Conservation (phyloP, 2,329 filamentous ascomycete species). For the Penicillium verrucosum region DNA sequence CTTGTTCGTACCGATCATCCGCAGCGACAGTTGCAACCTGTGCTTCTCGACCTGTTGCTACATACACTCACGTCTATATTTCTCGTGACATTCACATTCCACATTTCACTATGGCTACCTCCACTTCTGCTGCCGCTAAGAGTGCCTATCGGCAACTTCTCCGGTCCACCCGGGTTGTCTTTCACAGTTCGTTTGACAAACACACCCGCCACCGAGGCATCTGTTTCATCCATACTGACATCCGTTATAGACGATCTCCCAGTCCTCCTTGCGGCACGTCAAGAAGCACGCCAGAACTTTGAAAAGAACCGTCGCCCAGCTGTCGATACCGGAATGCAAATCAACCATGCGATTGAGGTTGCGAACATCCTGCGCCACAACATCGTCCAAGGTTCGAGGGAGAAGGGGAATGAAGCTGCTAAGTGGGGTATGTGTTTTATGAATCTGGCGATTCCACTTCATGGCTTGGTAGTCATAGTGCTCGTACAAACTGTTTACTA, state of each 20-base stretch:
- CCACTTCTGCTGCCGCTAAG: constrained; percentile 57
- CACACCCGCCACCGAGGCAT: background rate
- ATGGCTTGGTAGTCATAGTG: too few relatives aligned
- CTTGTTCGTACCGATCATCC: background rate
- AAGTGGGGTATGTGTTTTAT: constrained; percentile 33
- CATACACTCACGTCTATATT: background rate
- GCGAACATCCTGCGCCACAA: constrained; percentile 77
- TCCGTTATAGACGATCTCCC: constrained; percentile 61
- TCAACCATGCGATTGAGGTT: constrained; percentile 78
- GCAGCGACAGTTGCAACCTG: background rate
- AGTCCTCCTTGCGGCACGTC: constrained; percentile 67
- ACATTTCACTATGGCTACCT: constrained; percentile 23
- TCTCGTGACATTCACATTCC: background rate
- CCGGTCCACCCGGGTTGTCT: constrained; percentile 77
- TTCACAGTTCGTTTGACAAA: constrained; percentile 59
- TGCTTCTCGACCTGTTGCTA: background rate
- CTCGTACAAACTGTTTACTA: background rate
- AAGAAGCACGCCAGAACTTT: constrained; percentile 72
- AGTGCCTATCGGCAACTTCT: constrained; percentile 77
- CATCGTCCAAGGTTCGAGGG: constrained; percentile 73
- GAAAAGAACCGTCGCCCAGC: constrained; percentile 61
- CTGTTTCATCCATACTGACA: constrained; percentile 7
- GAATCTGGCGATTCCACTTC: background rate
- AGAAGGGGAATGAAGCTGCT: constrained; percentile 30
- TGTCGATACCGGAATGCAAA: constrained; percentile 59